These are phyloP conservation scores for Lactarius indigo DNA, from an alignment of 768 basidiomycete species.

Conservation along the genomic window DNA sequence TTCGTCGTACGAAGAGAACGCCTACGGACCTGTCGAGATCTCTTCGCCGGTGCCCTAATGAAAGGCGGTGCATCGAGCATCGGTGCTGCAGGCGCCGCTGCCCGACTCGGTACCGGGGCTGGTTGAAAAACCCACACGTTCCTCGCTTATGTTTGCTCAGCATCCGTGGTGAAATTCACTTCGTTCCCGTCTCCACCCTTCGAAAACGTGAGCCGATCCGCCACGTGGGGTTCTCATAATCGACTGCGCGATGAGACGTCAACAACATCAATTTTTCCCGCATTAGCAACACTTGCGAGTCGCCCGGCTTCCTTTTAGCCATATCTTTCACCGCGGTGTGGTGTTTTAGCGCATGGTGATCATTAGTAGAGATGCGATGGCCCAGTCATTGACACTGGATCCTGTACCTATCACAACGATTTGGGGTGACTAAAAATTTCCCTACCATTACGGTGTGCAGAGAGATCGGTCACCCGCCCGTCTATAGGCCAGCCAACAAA, in stretches of 20 bases:
- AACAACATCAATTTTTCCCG: not conserved
- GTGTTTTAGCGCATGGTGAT: not conserved
- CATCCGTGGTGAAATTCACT: not conserved
- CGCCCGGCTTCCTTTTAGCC: not conserved
- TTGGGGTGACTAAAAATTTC: not conserved
- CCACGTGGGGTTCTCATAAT: not conserved
- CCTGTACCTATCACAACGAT: not conserved
- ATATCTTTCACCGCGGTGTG: not conserved
- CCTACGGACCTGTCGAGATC: constrained; percentile 38
- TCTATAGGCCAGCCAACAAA: constrained; percentile 25
- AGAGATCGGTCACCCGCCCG: constrained; percentile 51
- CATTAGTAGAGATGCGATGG: not conserved
- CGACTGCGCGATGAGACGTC: not conserved
- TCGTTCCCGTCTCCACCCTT: not conserved
- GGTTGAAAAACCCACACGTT: constrained; percentile 4
- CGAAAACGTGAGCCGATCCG: not conserved
- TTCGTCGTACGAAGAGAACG: constrained; percentile 75
- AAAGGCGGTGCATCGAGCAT: constrained; percentile 27
- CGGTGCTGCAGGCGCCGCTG: constrained; percentile 25
- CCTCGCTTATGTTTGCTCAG: not conserved
- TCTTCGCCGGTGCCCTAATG: constrained; percentile 33
- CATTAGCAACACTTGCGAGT: not conserved
- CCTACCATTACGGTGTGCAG: too few species aligned
- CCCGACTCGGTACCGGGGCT: constrained; percentile 21
- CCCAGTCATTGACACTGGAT: not conserved